phyloP scores from a whole-genome alignment of 352 stramenopile genomes.

The Pythium brachiatum region DNA sequence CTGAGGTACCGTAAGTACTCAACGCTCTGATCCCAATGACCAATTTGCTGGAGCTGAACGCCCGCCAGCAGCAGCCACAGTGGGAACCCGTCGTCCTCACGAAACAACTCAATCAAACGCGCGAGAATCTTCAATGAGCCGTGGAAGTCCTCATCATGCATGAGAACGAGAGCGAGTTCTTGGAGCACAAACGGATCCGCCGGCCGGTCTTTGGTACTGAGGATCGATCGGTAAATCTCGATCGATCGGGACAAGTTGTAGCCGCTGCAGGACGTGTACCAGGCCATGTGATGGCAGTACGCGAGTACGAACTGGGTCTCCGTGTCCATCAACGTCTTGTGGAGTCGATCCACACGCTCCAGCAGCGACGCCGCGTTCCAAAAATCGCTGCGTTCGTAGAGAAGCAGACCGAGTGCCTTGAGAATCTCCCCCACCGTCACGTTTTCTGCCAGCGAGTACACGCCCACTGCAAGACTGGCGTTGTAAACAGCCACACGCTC shows the following conservation, averaged over 20 bases:
- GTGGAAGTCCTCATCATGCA: conserved; percentile 53
- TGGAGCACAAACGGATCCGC: conserved; percentile 51
- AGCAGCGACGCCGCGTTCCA: conserved; percentile 57
- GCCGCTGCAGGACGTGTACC: conserved; percentile 55
- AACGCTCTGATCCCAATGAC: conserved; percentile 52
- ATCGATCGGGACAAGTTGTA: conserved; percentile 48
- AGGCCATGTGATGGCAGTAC: conserved; percentile 67
- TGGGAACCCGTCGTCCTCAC: conserved; percentile 38
- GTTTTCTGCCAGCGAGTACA: conserved; percentile 2
- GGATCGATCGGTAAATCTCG: conserved; percentile 37
- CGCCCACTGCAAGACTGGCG: conserved; percentile 13
- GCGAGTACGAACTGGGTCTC: conserved; percentile 32
- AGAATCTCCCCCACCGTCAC: conserved; percentile 36
- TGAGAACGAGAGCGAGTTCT: conserved; percentile 57
- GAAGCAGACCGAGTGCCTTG: conserved; percentile 32
- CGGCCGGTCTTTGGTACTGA: conserved; percentile 14
- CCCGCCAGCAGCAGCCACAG: conserved; percentile 61
- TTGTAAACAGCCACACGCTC: conserved; percentile 30
- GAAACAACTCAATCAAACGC: conserved; percentile 60
- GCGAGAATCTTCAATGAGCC: conserved; percentile 52
- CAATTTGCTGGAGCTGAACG: conserved; percentile 55
- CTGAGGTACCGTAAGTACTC: conserved; percentile 58
- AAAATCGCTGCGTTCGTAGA: conserved; percentile 48
- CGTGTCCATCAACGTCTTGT: conserved; percentile 2
- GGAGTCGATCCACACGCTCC: conserved; percentile 28